These are phyloP conservation scores for Hypoxylon lenormandii DNA, from an alignment of 495 filamentous ascomycete species.

Conservation along the genomic window DNA sequence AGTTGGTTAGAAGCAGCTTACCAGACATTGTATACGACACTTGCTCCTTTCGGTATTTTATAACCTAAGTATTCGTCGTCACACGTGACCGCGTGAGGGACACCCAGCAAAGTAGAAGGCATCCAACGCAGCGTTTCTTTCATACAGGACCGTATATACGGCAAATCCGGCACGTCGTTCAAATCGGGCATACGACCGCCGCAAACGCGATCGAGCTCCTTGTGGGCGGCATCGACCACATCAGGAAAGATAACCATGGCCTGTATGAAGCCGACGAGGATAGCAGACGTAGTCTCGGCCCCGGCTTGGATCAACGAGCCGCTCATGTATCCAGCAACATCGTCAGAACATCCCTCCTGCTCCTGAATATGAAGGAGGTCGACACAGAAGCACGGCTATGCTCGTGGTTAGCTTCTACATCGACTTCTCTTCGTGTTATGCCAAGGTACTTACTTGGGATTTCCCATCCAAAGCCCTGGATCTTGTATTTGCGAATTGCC, in stretches of 20 bases:
- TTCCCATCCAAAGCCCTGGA: too few species aligned
- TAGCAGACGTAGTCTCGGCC: slow-evolving; percentile 63
- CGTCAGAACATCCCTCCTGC: slow-evolving; percentile 38
- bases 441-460: too few species aligned
- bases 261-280: slow-evolving; percentile 67
- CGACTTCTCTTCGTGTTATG: too few species aligned
- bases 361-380: too few species aligned
- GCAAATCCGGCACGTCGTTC: slow-evolving; percentile 64
- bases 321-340: slow-evolving; percentile 55
- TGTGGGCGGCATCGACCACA: slow-evolving; percentile 25
- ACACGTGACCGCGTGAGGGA: slow-evolving; percentile 65
- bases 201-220: slow-evolving; percentile 42
- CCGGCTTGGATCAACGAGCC: slow-evolving; percentile 66
- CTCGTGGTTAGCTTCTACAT: too few species aligned
- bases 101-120: slow-evolving; percentile 63
- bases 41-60: slow-evolving; percentile 64
- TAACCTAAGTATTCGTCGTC: slow-evolving; percentile 67
- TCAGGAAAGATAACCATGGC: slow-evolving; percentile 66
- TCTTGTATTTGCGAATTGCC: too few species aligned
- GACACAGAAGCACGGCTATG: too few species aligned
- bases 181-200: slow-evolving; percentile 63
- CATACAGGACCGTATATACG: slow-evolving; percentile 63
- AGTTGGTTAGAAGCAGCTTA: too few species aligned
- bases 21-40: slow-evolving; percentile 64
- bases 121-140: slow-evolving; percentile 72